Evolutionary conservation across 768 basidiomycete genomes (phyloP), one percentile per base, ranked within the genome.

Genomic region (Podaxis sp.): DNA sequence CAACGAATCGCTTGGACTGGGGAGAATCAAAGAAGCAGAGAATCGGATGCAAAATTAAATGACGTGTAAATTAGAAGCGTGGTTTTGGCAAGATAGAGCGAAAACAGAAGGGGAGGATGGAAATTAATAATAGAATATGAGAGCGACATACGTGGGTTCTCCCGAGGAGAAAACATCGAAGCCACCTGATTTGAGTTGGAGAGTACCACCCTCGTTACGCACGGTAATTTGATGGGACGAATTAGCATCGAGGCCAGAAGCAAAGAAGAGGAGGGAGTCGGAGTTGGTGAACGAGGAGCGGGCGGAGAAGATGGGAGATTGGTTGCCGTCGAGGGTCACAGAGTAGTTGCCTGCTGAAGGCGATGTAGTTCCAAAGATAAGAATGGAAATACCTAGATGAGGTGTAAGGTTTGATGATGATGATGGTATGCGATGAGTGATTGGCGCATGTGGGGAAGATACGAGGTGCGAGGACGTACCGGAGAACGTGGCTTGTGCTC

Each of bases 251-350:
- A 93, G 80, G 17, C 84, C 85, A 20, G 84, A 84, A 41, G 83
- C 80, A 66, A 82, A 87, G 70, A 86, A 93, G 11, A 93, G 77
- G 3, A 91, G 75, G 11, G 85, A 77, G 61, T 82, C 70, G 51
- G 79, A 71, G 30, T 82, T 74, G 40, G 75, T 79, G 69, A 83
- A 87, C 0, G 85, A 84, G 3, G 87, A 83, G 59, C 73, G 73
- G 2, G 81, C 84, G 33, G 82, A 83, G 56, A 85, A 74, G 66
- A 73, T 36, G 82, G 78, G 38, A 28, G 79, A 82, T 22, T 74
- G 72, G 60, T 84, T 67, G 17, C 28, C 59, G 60, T 78, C 74
- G 17, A 82, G 66, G 17, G 65, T 77, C 58, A 90, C 84, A 38
- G 84, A 78, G 68, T 85, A 93, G 46, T 76, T 77, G 58, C 89